Evolutionary conservation across 2,329 filamentous ascomycete species (phyloP).

Genomic region (Colletotrichum coccodes): DNA sequence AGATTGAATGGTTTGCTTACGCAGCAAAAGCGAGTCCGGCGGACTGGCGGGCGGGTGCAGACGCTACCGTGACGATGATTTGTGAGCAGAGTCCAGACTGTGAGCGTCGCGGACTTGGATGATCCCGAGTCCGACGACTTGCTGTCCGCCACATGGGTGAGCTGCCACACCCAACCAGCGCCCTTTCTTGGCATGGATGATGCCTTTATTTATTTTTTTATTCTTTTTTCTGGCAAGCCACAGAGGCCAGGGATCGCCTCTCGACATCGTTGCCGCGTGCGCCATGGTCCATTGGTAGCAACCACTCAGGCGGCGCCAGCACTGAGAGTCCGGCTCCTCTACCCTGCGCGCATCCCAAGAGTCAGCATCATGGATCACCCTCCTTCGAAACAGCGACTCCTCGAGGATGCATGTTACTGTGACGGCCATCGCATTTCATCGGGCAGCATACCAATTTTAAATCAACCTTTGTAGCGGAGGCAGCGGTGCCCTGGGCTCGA

Average conservation of each 20-base stretch:
- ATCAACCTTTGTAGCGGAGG: neutral
- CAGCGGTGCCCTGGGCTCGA: neutral
- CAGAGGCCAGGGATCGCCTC: constrained; percentile 1
- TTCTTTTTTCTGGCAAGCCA: too few species aligned
- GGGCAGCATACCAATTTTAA: neutral
- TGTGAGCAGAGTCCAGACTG: constrained; percentile 11
- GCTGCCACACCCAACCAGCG: neutral
- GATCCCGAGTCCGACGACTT: constrained; percentile 28
- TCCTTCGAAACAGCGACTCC: neutral
- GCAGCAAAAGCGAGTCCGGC: constrained; percentile 15
- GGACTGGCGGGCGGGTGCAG: constrained; percentile 8
- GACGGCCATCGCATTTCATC: neutral
- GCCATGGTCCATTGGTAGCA: constrained; percentile 8
- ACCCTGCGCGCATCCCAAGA: constrained; percentile 11
- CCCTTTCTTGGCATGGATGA: constrained; percentile 9
- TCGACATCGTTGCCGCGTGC: constrained; percentile 11
- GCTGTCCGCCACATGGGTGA: constrained; percentile 5
- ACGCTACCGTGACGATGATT: constrained; percentile 9
- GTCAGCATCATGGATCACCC: constrained; percentile 23
- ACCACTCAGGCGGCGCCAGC: constrained; percentile 16
- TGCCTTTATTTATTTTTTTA: neutral
- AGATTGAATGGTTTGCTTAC: constrained; percentile 11
- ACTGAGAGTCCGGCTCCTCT: constrained; percentile 1
- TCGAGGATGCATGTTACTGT: neutral
- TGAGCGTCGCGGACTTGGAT: constrained; percentile 21